Conservation (phyloP, 2,329 filamentous ascomycete species). For the Bretziella fagacearum region DNA sequence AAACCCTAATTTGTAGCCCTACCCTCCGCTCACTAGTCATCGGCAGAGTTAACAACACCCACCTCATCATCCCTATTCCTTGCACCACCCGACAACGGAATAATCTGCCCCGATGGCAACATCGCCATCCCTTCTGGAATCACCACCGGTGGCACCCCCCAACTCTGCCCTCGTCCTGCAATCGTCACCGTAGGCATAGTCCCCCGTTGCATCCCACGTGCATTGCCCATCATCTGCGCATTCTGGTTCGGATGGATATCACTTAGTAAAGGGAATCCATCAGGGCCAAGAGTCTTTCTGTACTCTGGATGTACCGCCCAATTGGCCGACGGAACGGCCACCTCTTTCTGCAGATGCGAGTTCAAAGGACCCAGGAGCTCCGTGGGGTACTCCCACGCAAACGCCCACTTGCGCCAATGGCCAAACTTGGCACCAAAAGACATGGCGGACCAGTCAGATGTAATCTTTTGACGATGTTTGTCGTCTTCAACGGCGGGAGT, state of each 20-base stretch:
- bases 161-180: no score
- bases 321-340: neutral
- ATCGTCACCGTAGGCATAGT: no score
- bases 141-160: no score
- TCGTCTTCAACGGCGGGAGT: constrained; percentile 17
- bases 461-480: constrained; percentile 9
- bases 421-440: neutral
- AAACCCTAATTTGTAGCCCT: no score
- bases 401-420: neutral
- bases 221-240: neutral
- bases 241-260: neutral
- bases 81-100: no score
- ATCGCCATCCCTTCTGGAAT: no score
- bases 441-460: neutral
- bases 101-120: no score
- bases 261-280: neutral
- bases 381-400: constrained; percentile 22
- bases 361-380: neutral
- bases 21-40: no score
- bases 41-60: no score
- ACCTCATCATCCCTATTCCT: no score
- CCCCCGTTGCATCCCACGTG: neutral
- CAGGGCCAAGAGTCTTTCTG: neutral
- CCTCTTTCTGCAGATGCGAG: neutral
- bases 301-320: neutral